Base-by-base conservation (phyloP, 306 rosid genomes). In the Acacia melanoxylon region DNA sequence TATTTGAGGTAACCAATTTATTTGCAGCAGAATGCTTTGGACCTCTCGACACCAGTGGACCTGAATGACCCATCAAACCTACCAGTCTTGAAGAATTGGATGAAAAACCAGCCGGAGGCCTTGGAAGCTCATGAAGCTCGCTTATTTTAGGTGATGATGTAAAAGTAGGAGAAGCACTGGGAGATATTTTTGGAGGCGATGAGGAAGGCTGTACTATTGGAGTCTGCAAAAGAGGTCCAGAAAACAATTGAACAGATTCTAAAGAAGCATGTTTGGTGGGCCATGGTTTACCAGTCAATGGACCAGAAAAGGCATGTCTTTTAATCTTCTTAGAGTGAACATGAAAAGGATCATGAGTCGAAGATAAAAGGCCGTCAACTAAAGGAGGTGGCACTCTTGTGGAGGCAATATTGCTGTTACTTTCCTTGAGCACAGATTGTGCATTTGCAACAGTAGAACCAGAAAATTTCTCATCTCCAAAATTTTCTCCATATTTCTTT, bases 71-170 rank as follows among this genome's bases (percentile, higher is more conserved):
- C 72, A 84, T 80, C 69, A 92, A 83, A 77, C 88, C 92, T 37
- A 72, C 48, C 70, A 88, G 82, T 86, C 90, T 92, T 42, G 97
- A 49, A 41, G 91, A 88, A 84, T 79, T 91, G 65, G 89, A 80
- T 19, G 85, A 76, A 77, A 84, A 89, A 86, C 85, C 81, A 78
- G 81, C 72, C 29, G 98, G 99, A 81, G 99, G 98, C 86, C 94
- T 88, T 1, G 99, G 99, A 85, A 96, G 97, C 85, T 93, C 99
- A 72, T 96, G 98, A 87, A 96, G 98, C 91, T 96, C 99, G 49
- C 95, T 93, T 79, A 96, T 96, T 82, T 89, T 91, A 68, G 98
- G 98, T 0, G 99, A 88, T 70, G 99, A 92, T 75, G 75, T 33
- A 75, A 91, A 82, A 65, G 97, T 90, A 68, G 98, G 98, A 31